These are phyloP conservation scores for Phytophthora citricola DNA, from an alignment of 352 stramenopile species.

Conservation along the genomic window DNA sequence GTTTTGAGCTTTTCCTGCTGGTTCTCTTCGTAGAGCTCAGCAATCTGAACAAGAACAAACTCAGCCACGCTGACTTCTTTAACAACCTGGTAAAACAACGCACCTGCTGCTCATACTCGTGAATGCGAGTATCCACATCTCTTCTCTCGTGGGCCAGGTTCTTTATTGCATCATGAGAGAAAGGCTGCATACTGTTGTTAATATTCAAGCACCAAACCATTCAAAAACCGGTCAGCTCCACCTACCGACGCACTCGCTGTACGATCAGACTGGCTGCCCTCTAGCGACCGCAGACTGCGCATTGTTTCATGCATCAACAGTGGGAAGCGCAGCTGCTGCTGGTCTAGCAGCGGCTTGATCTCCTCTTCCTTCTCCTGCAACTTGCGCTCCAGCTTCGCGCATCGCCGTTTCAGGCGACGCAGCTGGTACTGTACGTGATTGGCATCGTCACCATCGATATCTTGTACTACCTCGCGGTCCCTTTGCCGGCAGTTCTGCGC, in stretches of 20 bases:
- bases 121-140: conserved; percentile 53
- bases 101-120: conserved; percentile 81
- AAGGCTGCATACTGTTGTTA: conserved; percentile 25
- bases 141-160: conserved; percentile 33
- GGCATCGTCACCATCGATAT: conserved; percentile 32
- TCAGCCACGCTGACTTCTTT: neutral
- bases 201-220: neutral
- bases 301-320: conserved; percentile 74
- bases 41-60: conserved; percentile 44
- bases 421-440: conserved; percentile 51
- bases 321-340: conserved; percentile 59
- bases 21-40: conserved; percentile 72
- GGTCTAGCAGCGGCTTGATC: conserved; percentile 57
- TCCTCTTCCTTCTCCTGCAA: conserved; percentile 64
- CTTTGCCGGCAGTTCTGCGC: conserved; percentile 53
- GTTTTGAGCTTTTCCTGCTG: conserved; percentile 75
- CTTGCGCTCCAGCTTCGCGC: conserved; percentile 61
- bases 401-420: conserved; percentile 57
- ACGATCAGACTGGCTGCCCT: conserved; percentile 42
- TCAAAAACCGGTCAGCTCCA: neutral
- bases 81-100: neutral
- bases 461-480: conserved; percentile 41
- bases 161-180: conserved; percentile 51
- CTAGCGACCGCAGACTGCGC: conserved; percentile 53
- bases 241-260: conserved; percentile 20